Evolutionary conservation across 257 asterid genomes (phyloP), one percentile per base, ranked within the genome.

Genomic region (Nicotiana otophora): DNA sequence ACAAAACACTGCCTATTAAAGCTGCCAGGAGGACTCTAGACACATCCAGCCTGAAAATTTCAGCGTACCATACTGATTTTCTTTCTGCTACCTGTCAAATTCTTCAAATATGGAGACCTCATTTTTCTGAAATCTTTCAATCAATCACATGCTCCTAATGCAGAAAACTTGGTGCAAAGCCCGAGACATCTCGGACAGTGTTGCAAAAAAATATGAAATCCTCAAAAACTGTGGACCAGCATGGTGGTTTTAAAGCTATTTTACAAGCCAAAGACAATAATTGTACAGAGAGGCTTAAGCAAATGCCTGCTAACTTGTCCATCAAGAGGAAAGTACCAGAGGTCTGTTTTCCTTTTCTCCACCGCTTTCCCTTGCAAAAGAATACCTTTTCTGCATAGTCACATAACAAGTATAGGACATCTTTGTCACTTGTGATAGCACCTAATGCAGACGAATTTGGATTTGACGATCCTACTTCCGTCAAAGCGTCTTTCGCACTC

Each of bases 321-420:
- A 83, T 90, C 62, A 96, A 96, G 90, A 87, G 98, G 85, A 93
- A 93, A 83, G 69, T 86, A 28, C 53, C 84, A 75, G 95, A 90
- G 97, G 99, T 92, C 88, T 75, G 82, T 53, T 83, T 69, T 30
- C 83, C 26, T 82, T 83, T 74, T 46, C 65, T 61, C 51, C 77
- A 46, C 23, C 62, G 26, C 77, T 64, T 66, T 33, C 55, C 16
- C 61, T 33, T 62, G 61, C 34, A 65, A 46, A 46, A 48, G n/a
- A 33, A 5, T 26, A 19, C 9, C 20, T 80, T 64, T 42, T 42
- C 63, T 51, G 53, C 39, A 28, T 28, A 80, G 53, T 80, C 65
- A 31, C 63, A 64, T 23, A 42, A 30, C 83, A 46, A 46, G 53
- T 64, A 28, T 80, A 19, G 58, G 77, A 46, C 72, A 62, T 23